Percentiles rank a stretch among this genome's conserved stretches.
Conservation (phyloP, 139 green algal species). For the Diplosphaera chodatii region DNA sequence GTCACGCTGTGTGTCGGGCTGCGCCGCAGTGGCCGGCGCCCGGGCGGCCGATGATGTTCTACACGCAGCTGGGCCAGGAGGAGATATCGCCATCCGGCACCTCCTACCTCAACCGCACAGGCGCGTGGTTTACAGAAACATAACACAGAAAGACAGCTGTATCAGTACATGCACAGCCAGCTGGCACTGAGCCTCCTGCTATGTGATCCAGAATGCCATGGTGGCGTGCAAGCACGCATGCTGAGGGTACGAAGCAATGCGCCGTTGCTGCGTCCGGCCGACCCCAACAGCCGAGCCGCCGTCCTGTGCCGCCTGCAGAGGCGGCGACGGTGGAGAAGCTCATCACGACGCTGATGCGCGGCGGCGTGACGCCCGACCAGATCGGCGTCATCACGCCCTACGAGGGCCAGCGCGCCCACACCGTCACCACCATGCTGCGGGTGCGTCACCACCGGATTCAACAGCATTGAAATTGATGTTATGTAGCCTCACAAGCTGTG, state of each 20-base stretch:
- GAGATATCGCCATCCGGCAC: constrained; percentile 80
- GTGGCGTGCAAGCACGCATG: too few species aligned
- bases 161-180: too few species aligned
- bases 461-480: too few species aligned
- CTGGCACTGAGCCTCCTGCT: constrained; percentile 17
- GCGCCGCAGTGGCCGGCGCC: constrained; percentile 74
- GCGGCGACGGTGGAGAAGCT: constrained; percentile 89
- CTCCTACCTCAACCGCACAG: constrained; percentile 92
- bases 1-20: too few species aligned
- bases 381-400: constrained; percentile 99
- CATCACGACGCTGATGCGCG: constrained; percentile 75
- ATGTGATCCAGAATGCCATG: neutral
- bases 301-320: constrained; percentile 45
- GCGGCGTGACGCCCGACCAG: constrained; percentile 65
- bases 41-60: constrained; percentile 93
- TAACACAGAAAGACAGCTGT: too few species aligned
- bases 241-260: too few species aligned
- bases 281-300: too few species aligned
- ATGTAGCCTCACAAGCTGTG: constrained; percentile 19
- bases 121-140: too few species aligned
- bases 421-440: constrained; percentile 66
- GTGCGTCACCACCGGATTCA: too few species aligned
- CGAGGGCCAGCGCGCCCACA: constrained; percentile 92
- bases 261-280: too few species aligned
- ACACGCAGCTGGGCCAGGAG: constrained; percentile 82